A percentile compares a stretch with the other conserved stretches of the same genome.
phyloP scores from a whole-genome alignment of 1,139 yeast species.

The Geotrichum cucujoidarum region DNA sequence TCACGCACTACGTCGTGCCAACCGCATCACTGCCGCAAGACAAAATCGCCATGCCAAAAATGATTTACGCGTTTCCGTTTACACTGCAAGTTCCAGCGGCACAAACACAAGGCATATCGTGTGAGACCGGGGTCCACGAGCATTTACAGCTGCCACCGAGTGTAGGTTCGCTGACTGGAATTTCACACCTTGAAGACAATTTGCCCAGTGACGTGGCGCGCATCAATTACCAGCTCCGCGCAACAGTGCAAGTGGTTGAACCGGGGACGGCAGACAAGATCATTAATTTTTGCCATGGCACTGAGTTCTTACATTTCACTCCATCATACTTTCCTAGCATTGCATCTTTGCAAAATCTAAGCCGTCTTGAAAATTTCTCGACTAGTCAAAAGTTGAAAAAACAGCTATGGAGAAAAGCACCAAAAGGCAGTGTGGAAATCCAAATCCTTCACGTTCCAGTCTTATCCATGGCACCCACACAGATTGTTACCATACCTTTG shows the following conservation, averaged over 20 bases:
- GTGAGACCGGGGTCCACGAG: neutral
- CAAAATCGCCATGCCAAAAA: neutral
- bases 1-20: slow-evolving; percentile 2
- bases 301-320: neutral
- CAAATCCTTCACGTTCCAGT: no score
- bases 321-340: slow-evolving; percentile 2
- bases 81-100: slow-evolving; percentile 5
- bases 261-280: neutral
- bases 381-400: neutral
- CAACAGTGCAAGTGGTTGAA: neutral
- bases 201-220: slow-evolving; percentile 1
- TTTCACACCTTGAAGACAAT: neutral
- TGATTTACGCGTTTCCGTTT: slow-evolving; percentile 4
- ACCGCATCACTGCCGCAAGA: neutral
- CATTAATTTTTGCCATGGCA: neutral
- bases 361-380: no score
- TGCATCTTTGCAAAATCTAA: neutral
- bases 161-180: slow-evolving; percentile 5
- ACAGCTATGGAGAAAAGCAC: slow-evolving; percentile 1
- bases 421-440: neutral
- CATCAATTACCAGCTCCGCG: neutral
- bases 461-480: no score
- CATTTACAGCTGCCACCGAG: slow-evolving; percentile 9
- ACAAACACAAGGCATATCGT: neutral
- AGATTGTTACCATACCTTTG: no score